Evolutionary conservation across 1,139 yeast species (phyloP), one percentile per base, ranked within the genome.

Genomic region (Meyerozyma sp.): DNA sequence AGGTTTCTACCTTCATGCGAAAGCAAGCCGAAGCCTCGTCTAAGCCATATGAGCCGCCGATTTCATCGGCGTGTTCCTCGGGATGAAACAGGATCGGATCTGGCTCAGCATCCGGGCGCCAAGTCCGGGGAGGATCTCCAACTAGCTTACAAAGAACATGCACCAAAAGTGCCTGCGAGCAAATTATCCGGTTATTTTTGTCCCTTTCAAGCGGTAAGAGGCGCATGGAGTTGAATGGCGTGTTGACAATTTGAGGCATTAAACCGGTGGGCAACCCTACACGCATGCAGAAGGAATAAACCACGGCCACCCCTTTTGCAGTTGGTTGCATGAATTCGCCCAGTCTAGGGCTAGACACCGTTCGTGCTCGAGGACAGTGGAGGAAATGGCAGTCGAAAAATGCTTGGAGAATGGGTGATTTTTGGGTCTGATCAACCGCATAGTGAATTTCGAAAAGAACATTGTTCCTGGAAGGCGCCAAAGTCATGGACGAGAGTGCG

Each of bases 251-350:
- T 1, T 61, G 53, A 0, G 84, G 84, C 36, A 62, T 47, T 0
- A 49, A 45, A 0, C 59, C 50, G 11, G 61, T 59, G 38, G 65
- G 68, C 45, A 84, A 61, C 0, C 93, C 95, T 42, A 76, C 65
- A 37, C 68, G 73, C 42, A 68, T 66, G 49, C 84, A 81, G 57
- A 82, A 89, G 10, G 73, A 68, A 41, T 77, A 79, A 2, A 91
- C 62, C 0, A 89, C 59, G 0, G 90, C 82, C 4, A 89, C 79
- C 1, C 98, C 98, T 57, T 93, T 93, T 0, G 98, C 93, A 0
- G 98, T 89, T 5, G 96, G 95, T 55, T 91, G 98, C 30, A 90
- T 58, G 3, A 67, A 45, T 0, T 70, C 65, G 39, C 64, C 58
- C 3, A 56, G 62, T 44, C 74, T 73, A 2, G 82, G 72, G 39